Base-by-base conservation (phyloP, 179 eudicot genomes). In the Corrigiola litoralis region DNA sequence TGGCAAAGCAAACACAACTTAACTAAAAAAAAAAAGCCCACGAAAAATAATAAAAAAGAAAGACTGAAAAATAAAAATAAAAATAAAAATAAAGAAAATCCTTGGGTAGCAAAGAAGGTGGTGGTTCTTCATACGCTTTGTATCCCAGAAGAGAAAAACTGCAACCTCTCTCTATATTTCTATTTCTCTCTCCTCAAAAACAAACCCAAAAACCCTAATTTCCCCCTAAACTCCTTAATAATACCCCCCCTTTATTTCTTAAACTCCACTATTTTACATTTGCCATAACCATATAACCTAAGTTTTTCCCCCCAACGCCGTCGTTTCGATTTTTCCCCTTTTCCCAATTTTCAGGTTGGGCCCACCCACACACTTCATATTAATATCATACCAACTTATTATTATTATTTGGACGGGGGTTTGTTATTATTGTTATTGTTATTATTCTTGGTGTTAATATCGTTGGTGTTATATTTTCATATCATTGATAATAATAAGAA, bases 61-160 rank as follows among this genome's bases (percentile, higher is more conserved):
- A 37, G 13, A 37, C 8, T 37, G 12, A 17, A 57, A 1, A 38
- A 14, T 0, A 0, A 33, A 8, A 34, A 36, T n/a, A 29, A 12
- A 48, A 37, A 16, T 1, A 58, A 47, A 58, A 67, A 55, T 46
- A 46, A 28, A 37, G 40, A 58, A 61, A 51, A 64, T 36, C 23
- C 42, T 58, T 18, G 42, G 38, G 27, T 45, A 45, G 21, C 59
- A 45, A 64, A 46, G 52, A 52, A 40, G 76, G 64, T 44, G 62
- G 56, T 66, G 62, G 56, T 66, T 72, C 49, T 60, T 67, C 77
- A 67, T 67, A 72, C 72, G 77, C 72, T 66, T 72, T 66, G 77
- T 72, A 51, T 72, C 67, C 67, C 44, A 34, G 16, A 25, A 48
- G 4, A 45, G 24, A 42, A 60, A 55, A 41, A 53, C 48, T 63